Percentiles rank a stretch among this genome's conserved stretches.
Conservation (phyloP, 1,139 yeast species). For the Geotrichum siamense region DNA sequence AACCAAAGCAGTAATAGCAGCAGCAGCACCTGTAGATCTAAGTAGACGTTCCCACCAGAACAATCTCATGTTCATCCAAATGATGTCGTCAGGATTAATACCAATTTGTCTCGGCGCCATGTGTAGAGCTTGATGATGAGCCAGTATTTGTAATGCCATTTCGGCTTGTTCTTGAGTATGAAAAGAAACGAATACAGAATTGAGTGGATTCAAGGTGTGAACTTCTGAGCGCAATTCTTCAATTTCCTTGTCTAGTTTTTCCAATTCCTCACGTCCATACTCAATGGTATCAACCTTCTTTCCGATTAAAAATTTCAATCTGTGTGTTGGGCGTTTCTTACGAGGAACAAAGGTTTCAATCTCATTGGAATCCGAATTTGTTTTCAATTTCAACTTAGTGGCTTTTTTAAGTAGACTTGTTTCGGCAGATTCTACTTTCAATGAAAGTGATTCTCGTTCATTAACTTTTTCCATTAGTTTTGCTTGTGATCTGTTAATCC, state of each 20-base stretch:
- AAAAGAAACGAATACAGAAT: slow-evolving; percentile 79
- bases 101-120: slow-evolving; percentile 58
- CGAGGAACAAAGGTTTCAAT: slow-evolving; percentile 62
- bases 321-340: slow-evolving; percentile 70
- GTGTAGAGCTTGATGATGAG: slow-evolving; percentile 59
- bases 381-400: slow-evolving; percentile 52
- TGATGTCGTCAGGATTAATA: slow-evolving; percentile 69
- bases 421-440: slow-evolving; percentile 66
- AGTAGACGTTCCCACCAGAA: slow-evolving; percentile 78
- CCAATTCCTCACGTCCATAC: slow-evolving; percentile 58
- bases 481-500: slow-evolving; percentile 63
- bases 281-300: slow-evolving; percentile 80
- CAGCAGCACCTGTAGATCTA: slow-evolving; percentile 51
- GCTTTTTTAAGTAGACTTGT: slow-evolving; percentile 53
- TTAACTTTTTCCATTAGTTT: slow-evolving; percentile 52
- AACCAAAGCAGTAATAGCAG: slow-evolving; percentile 53
- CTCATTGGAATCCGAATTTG: slow-evolving; percentile 47
- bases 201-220: slow-evolving; percentile 38
- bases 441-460: slow-evolving; percentile 55
- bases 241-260: slow-evolving; percentile 61
- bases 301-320: slow-evolving; percentile 60
- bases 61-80: slow-evolving; percentile 81
- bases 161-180: slow-evolving; percentile 83
- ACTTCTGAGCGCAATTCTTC: slow-evolving; percentile 38
- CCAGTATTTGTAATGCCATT: slow-evolving; percentile 68